Percentiles rank a stretch among this genome's conserved stretches.
These are phyloP conservation scores for Rhodamnia argentea DNA, from an alignment of 345 rosid species.

Conservation along the genomic window DNA sequence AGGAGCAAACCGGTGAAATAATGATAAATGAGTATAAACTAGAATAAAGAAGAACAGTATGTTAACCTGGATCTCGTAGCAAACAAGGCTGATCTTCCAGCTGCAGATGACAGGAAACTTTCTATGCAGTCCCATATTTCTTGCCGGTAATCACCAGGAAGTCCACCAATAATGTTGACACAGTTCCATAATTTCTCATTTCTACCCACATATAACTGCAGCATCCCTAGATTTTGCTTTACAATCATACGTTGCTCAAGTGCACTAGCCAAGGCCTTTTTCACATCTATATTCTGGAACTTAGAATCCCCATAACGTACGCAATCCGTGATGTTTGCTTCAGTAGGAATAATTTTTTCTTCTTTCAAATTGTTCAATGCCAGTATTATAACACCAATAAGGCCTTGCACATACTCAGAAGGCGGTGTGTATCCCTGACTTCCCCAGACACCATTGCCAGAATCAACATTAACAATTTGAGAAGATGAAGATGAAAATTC, in stretches of 20 bases:
- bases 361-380: slow-evolving; percentile 64
- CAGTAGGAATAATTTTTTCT: slow-evolving; percentile 65
- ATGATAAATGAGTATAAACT: background rate
- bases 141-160: slow-evolving; percentile 41
- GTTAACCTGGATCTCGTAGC: slow-evolving; percentile 67
- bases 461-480: slow-evolving; percentile 7
- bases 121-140: slow-evolving; percentile 56
- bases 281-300: slow-evolving; percentile 48
- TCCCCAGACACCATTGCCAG: slow-evolving; percentile 37
- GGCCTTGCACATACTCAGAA: slow-evolving; percentile 69
- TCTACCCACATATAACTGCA: slow-evolving; percentile 58
- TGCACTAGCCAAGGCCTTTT: slow-evolving; percentile 64
- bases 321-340: slow-evolving; percentile 65
- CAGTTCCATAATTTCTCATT: slow-evolving; percentile 70
- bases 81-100: slow-evolving; percentile 38
- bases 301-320: slow-evolving; percentile 62
- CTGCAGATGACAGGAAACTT: slow-evolving; percentile 41
- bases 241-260: slow-evolving; percentile 52
- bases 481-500: slow-evolving; percentile 16
- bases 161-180: slow-evolving; percentile 57
- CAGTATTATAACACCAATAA: slow-evolving; percentile 64
- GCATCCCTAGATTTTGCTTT: slow-evolving; percentile 35
- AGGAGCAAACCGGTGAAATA: background rate
- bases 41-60: background rate
- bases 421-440: slow-evolving; percentile 32